These are phyloP conservation scores for Tolypocladium endophyticum DNA, from an alignment of 2,329 filamentous ascomycete genomes.

Conservation along the genomic window DNA sequence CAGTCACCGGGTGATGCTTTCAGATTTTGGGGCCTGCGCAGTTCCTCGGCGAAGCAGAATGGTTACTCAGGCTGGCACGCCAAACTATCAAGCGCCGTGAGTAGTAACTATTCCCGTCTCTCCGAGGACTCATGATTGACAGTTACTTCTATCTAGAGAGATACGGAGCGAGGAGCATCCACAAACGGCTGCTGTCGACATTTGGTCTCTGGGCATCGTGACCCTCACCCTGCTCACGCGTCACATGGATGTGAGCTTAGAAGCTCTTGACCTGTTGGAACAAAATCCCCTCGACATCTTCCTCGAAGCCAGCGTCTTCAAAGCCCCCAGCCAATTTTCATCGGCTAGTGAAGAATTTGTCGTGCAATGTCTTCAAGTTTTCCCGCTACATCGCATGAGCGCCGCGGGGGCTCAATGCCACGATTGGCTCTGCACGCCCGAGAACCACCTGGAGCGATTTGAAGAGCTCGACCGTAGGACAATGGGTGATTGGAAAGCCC, in stretches of 20 bases:
- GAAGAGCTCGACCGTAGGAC: slow-evolving; percentile 18
- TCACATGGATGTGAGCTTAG: slow-evolving; percentile 7
- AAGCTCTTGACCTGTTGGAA: slow-evolving; percentile 15
- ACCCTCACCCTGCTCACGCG: slow-evolving; percentile 24
- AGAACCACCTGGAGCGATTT: slow-evolving; percentile 20
- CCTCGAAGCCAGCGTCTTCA: slow-evolving; percentile 8
- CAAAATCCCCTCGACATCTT: slow-evolving; percentile 13
- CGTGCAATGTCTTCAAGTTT: slow-evolving; percentile 18
- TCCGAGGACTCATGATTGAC: not conserved
- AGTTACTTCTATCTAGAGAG: slow-evolving; percentile 24
- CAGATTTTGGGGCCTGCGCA: slow-evolving; percentile 41
- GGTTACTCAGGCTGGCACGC: slow-evolving; percentile 34
- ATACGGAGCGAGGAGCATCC: slow-evolving; percentile 10
- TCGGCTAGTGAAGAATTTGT: slow-evolving; percentile 17
- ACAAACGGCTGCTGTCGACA: slow-evolving; percentile 31
- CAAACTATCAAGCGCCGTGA: slow-evolving; percentile 39
- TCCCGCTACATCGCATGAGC: slow-evolving; percentile 15
- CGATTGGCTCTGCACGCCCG: slow-evolving; percentile 22
- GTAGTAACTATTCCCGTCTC: slow-evolving; percentile 9
- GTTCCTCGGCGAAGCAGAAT: slow-evolving; percentile 30
- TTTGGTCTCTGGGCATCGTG: slow-evolving; percentile 43
- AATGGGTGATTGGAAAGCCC: slow-evolving; percentile 13
- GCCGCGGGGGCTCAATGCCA: slow-evolving; percentile 17
- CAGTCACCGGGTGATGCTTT: slow-evolving; percentile 35
- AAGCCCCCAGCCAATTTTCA: slow-evolving; percentile 9